Percentiles rank a stretch among this genome's conserved stretches.
phyloP scores from a whole-genome alignment of 2,329 filamentous ascomycete genomes.

The Scortechinia acanthostroma region DNA sequence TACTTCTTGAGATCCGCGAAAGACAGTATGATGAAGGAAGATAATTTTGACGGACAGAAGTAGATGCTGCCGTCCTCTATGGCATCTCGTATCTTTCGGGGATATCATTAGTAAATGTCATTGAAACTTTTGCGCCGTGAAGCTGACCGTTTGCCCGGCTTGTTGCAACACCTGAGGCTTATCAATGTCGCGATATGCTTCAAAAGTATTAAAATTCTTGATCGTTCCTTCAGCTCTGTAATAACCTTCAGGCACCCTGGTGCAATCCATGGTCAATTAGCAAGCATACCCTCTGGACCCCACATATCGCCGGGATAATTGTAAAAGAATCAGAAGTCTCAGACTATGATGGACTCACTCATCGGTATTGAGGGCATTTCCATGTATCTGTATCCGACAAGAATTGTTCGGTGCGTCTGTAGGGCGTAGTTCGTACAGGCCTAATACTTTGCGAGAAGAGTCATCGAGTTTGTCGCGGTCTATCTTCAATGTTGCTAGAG shows the following conservation, averaged over 20 bases:
- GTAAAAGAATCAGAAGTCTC: background rate
- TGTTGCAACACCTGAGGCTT: conserved; percentile 72
- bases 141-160: conserved; percentile 67
- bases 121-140: background rate
- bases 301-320: too few relatives aligned
- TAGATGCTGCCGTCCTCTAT: conserved; percentile 96
- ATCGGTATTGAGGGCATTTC: conserved; percentile 61
- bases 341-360: background rate
- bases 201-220: conserved; percentile 91
- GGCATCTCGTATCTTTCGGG: conserved; percentile 86
- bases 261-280: background rate
- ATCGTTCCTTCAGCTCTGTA: conserved; percentile 88
- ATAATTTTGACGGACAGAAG: conserved; percentile 82
- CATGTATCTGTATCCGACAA: conserved; percentile 83
- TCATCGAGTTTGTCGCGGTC: conserved; percentile 96
- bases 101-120: background rate
- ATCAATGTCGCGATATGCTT: conserved; percentile 82
- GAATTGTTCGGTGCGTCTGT: conserved; percentile 67
- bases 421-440: conserved; percentile 73
- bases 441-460: conserved; percentile 77
- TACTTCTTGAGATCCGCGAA: conserved; percentile 97
- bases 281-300: too few relatives aligned
- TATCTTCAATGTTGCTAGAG: conserved; percentile 87
- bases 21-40: conserved; percentile 81
- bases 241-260: conserved; percentile 60